phyloP scores from a whole-genome alignment of 129 eudicot genomes.

The Chrysanthemum seticuspe region DNA sequence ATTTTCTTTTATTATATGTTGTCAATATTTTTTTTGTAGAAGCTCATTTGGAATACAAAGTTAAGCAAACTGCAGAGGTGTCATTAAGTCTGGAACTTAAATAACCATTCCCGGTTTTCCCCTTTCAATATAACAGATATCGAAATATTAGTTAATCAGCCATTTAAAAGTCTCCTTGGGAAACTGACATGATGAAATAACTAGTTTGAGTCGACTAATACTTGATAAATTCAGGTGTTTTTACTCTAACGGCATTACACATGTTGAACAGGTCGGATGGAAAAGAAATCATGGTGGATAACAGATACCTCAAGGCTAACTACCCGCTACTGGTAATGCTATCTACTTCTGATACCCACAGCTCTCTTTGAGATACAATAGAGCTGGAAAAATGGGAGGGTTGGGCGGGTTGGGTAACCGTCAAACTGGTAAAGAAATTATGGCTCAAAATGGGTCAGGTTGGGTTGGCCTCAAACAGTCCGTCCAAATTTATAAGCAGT shows the following conservation, averaged over 20 bases:
- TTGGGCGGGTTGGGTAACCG: neutral
- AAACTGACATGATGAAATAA: neutral
- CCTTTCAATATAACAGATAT: neutral
- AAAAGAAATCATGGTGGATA: conserved; percentile 72
- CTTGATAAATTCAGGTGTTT: neutral
- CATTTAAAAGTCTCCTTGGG: conserved; percentile 3
- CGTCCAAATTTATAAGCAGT: neutral
- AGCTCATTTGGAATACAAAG: neutral
- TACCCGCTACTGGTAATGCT: conserved; percentile 64
- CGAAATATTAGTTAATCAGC: neutral
- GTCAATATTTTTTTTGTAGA: neutral
- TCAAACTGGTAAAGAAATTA: neutral
- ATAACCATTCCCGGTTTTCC: neutral
- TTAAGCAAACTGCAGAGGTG: neutral
- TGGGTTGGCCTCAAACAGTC: neutral
- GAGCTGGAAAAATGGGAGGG: neutral
- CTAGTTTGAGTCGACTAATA: neutral
- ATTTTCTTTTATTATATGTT: neutral
- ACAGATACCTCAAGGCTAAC: conserved; percentile 74
- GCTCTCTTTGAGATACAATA: too few relatives aligned
- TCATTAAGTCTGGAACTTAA: neutral
- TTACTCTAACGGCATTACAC: neutral
- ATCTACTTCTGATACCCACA: neutral
- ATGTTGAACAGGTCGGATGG: conserved; percentile 64
- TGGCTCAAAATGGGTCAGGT: neutral